Percentiles rank a stretch among this genome's conserved stretches.
Conservation (phyloP, 2,329 filamentous ascomycete species). For the Calonectria fujianensis region DNA sequence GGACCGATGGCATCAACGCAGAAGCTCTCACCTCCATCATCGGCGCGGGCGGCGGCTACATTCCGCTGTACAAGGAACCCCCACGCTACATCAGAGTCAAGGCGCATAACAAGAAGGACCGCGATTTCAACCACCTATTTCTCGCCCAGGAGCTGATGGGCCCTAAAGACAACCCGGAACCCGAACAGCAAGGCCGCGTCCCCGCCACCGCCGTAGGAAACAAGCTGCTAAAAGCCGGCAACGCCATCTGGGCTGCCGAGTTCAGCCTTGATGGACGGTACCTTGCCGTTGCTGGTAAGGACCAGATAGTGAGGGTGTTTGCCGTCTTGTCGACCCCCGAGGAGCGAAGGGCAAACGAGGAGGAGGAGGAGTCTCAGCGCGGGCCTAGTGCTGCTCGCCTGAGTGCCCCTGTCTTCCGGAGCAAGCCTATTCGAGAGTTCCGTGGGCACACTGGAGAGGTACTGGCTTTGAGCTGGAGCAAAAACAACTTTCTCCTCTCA, state of each 20-base stretch:
- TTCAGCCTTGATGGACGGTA: conserved; percentile 95
- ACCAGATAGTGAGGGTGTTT: conserved; percentile 91
- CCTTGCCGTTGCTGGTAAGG: conserved; percentile 93
- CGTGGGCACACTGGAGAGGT: conserved; percentile 89
- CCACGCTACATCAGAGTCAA: conserved; percentile 93
- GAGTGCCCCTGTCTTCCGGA: conserved; percentile 92
- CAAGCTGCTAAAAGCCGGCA: conserved; percentile 66
- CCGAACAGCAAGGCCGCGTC: conserved; percentile 54
- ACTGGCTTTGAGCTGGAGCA: conserved; percentile 96
- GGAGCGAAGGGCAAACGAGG: conserved; percentile 84
- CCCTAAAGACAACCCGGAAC: conserved; percentile 64
- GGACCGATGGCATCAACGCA: conserved; percentile 88
- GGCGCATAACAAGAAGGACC: conserved; percentile 85
- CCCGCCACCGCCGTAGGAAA: conserved; percentile 63
- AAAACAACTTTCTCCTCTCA: conserved; percentile 97
- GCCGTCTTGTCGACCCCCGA: conserved; percentile 88
- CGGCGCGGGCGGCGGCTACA: conserved; percentile 81
- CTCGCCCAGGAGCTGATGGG: conserved; percentile 91
- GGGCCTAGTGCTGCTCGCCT: conserved; percentile 74
- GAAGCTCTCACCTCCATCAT: conserved; percentile 87
- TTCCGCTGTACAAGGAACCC: conserved; percentile 90
- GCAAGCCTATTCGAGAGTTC: conserved; percentile 86
- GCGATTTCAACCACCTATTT: conserved; percentile 91
- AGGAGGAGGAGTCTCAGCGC: conserved; percentile 73
- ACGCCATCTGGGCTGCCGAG: conserved; percentile 92